phyloP scores from a whole-genome alignment of 2,329 filamentous ascomycete species.

The Alternaria ethzedia region DNA sequence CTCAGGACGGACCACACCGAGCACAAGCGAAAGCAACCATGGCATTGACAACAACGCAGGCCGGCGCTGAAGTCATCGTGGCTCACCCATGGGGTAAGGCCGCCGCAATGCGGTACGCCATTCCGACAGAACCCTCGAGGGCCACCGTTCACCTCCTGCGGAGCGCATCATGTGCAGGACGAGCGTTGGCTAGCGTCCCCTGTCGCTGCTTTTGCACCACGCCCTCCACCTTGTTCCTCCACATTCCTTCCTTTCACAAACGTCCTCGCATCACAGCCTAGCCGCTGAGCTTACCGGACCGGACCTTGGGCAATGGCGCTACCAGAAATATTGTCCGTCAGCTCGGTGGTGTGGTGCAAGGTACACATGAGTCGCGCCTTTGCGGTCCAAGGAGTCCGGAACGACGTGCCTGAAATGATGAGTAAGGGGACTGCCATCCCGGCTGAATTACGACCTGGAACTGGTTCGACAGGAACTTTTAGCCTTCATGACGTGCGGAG shows the following conservation, averaged over 20 bases:
- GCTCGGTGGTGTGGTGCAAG: conserved; percentile 22
- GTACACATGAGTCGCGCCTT: conserved; percentile 7
- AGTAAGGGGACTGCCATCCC: conserved; percentile 18
- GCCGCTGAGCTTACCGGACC: conserved; percentile 30
- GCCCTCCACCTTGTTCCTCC: background rate
- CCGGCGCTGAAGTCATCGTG: conserved; percentile 15
- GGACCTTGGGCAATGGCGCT: conserved; percentile 26
- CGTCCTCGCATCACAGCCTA: conserved; percentile 15
- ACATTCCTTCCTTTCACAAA: conserved; percentile 12
- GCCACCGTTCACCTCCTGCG: conserved; percentile 20
- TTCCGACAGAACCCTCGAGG: conserved; percentile 18
- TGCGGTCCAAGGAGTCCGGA: conserved; percentile 27
- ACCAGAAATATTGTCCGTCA: conserved; percentile 31
- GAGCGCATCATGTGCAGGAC: conserved; percentile 23
- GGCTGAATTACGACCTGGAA: conserved; percentile 17
- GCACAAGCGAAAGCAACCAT: conserved; percentile 3
- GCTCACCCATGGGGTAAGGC: conserved; percentile 7
- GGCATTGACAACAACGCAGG: background rate
- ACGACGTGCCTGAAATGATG: conserved; percentile 37
- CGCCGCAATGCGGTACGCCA: conserved; percentile 25
- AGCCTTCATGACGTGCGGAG: conserved; percentile 11
- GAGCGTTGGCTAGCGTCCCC: conserved; percentile 21
- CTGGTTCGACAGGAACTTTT: conserved; percentile 33
- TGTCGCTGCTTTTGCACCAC: conserved; percentile 31
- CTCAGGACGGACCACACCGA: conserved; percentile 14